These are phyloP conservation scores for Pistacia integerrima DNA, from an alignment of 345 rosid species.

Conservation along the genomic window DNA sequence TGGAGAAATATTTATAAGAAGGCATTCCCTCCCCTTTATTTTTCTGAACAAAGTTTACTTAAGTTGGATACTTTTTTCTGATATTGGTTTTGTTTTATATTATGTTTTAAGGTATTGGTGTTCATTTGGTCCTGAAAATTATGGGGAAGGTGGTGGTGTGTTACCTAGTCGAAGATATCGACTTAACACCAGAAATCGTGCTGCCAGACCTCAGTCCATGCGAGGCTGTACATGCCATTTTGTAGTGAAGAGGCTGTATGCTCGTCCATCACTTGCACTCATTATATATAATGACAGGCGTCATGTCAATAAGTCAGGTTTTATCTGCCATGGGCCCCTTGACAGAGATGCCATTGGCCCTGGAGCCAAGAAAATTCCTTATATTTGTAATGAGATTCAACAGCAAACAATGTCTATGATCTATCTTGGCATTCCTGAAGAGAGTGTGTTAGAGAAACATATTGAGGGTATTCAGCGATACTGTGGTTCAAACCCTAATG, in stretches of 20 bases:
- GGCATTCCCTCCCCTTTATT: too few relatives aligned
- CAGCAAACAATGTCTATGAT: constrained; percentile 94
- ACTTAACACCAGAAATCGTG: constrained; percentile 79
- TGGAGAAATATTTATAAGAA: too few relatives aligned
- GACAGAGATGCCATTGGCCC: constrained; percentile 96
- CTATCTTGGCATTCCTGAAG: constrained; percentile 93
- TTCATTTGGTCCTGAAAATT: constrained; percentile 97
- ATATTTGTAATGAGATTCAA: constrained; percentile 79
- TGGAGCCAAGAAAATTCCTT: constrained; percentile 90
- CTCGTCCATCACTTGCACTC: constrained; percentile 77
- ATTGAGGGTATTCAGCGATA: constrained; percentile 91
- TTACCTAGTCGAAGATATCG: constrained; percentile 88
- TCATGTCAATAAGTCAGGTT: constrained; percentile 85
- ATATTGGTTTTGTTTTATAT: background rate
- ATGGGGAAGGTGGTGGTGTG: constrained; percentile 88
- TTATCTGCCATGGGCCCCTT: constrained; percentile 91
- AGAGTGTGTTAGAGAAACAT: constrained; percentile 90
- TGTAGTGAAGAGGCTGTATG: constrained; percentile 77
- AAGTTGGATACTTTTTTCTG: background rate
- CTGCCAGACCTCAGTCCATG: constrained; percentile 98
- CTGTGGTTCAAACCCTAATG: constrained; percentile 71
- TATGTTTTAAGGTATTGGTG: constrained; percentile 74
- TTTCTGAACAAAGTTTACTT: too few relatives aligned
- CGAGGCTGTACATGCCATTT: constrained; percentile 93
- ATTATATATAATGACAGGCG: constrained; percentile 76